phyloP scores from a whole-genome alignment of 1,139 yeast species.

The Suhomyces bokatorum region DNA sequence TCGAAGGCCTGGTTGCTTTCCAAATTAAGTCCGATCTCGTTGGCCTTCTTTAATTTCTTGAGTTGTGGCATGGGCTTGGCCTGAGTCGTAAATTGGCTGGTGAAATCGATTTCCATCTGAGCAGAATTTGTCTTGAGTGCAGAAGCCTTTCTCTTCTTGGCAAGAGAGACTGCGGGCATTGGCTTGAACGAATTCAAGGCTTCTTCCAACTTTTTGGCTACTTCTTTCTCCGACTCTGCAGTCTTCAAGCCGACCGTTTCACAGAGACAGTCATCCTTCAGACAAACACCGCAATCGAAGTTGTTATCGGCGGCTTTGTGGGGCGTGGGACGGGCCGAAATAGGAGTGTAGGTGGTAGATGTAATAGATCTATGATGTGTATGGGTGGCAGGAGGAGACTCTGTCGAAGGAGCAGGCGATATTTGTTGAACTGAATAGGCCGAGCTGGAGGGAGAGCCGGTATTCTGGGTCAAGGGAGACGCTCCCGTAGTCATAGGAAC shows the following conservation, averaged over 20 bases:
- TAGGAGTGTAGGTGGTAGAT: constrained; percentile 18
- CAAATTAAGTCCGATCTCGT: constrained; percentile 6
- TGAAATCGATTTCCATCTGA: constrained; percentile 53
- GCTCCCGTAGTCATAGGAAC: constrained; percentile 14
- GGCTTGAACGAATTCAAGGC: constrained; percentile 50
- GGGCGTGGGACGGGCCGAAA: constrained; percentile 22
- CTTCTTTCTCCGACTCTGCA: constrained; percentile 10
- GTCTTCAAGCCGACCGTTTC: constrained; percentile 60
- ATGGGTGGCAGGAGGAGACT: constrained; percentile 36
- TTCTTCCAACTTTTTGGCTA: constrained; percentile 27
- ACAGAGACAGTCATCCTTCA: constrained; percentile 70
- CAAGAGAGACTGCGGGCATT: constrained; percentile 60
- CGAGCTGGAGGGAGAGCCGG: constrained; percentile 31
- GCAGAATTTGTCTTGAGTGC: constrained; percentile 6
- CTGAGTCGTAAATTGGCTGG: constrained; percentile 38
- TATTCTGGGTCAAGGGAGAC: constrained; percentile 17
- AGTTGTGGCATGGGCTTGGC: constrained; percentile 9
- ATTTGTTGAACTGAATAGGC: constrained; percentile 46
- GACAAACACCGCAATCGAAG: constrained; percentile 65
- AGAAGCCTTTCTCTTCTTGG: constrained; percentile 28
- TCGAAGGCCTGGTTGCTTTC: constrained; percentile 23
- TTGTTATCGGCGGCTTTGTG: constrained; percentile 12
- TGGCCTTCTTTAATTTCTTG: constrained; percentile 9
- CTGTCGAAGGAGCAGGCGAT: constrained; percentile 58
- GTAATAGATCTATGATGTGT: constrained; percentile 1